Evolutionary conservation across 2,329 filamentous ascomycete genomes (phyloP).

Genomic region (Paraconiothyrium brasiliense): DNA sequence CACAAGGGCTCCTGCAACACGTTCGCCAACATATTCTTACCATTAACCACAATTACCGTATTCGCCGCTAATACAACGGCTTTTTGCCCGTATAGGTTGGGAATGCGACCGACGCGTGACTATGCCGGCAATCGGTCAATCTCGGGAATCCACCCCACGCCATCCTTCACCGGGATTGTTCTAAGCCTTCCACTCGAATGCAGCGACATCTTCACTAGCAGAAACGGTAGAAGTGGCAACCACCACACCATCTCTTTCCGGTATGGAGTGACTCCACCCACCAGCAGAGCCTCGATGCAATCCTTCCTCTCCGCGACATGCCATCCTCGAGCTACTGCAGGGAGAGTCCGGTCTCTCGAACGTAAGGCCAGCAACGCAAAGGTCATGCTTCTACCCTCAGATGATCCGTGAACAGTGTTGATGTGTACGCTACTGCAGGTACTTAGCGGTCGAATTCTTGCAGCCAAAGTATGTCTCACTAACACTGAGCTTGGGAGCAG

Average conservation of each 20-base stretch:
- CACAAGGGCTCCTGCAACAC: not conserved
- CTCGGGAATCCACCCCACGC: conserved; percentile 15
- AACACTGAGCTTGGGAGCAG: not conserved
- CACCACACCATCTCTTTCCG: not conserved
- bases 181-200: not conserved
- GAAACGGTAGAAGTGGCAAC: conserved; percentile 7
- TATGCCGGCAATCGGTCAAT: conserved; percentile 1
- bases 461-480: conserved; percentile 8
- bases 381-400: not conserved
- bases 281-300: conserved; percentile 10
- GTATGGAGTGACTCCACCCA: not conserved
- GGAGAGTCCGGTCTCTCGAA: conserved; percentile 8
- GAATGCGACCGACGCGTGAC: not conserved
- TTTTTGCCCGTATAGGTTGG: not conserved
- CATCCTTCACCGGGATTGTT: not conserved
- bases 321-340: conserved; percentile 14
- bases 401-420: not conserved
- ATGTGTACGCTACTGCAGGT: conserved; percentile 4
- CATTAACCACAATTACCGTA: not conserved
- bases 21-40: not conserved
- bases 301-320: conserved; percentile 1
- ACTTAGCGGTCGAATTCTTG: not conserved
- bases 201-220: not conserved
- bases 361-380: conserved; percentile 7
- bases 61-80: not conserved